Evolutionary conservation across 352 stramenopile species (phyloP).

Genomic region (Pythium aristosporum): DNA sequence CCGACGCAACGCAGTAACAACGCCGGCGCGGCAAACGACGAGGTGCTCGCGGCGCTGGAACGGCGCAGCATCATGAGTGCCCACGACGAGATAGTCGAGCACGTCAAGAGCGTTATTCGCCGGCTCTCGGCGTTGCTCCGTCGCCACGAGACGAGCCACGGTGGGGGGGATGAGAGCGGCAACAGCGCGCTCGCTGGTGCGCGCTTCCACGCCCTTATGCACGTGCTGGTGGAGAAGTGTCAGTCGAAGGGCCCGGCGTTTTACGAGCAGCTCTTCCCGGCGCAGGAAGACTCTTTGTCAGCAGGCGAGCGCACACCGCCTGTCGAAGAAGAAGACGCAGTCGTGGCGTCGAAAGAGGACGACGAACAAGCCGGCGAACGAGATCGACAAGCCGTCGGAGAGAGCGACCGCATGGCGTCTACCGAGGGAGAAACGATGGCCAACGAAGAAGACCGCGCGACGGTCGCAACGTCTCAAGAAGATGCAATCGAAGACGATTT

Average conservation of each 20-base stretch:
- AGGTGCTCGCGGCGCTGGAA: constrained; percentile 56
- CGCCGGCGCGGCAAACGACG: constrained; percentile 16
- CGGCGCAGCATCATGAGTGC: constrained; percentile 57
- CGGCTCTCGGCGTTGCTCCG: constrained; percentile 46
- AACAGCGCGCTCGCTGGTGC: constrained; percentile 10
- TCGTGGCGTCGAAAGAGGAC: constrained; percentile 10
- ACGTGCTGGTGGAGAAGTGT: constrained; percentile 61
- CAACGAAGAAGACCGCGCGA: no score
- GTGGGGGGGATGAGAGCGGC: constrained; percentile 17
- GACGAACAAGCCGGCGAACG: constrained; percentile 1
- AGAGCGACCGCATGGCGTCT: no score
- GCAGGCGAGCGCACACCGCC: constrained; percentile 18
- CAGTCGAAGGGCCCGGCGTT: constrained; percentile 36
- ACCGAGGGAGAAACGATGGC: no score
- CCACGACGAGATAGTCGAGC: constrained; percentile 75
- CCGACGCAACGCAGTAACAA: constrained; percentile 28
- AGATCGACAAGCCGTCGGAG: not conserved
- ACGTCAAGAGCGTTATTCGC: constrained; percentile 58
- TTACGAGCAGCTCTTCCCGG: constrained; percentile 55
- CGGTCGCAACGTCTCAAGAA: no score
- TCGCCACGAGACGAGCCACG: constrained; percentile 23
- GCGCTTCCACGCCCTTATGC: constrained; percentile 40
- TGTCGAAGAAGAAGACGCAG: constrained; percentile 12
- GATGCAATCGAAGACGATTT: no score
- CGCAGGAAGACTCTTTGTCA: constrained; percentile 42